These are phyloP conservation scores for Lactarius psammicola DNA, from an alignment of 768 basidiomycete species.

Conservation along the genomic window DNA sequence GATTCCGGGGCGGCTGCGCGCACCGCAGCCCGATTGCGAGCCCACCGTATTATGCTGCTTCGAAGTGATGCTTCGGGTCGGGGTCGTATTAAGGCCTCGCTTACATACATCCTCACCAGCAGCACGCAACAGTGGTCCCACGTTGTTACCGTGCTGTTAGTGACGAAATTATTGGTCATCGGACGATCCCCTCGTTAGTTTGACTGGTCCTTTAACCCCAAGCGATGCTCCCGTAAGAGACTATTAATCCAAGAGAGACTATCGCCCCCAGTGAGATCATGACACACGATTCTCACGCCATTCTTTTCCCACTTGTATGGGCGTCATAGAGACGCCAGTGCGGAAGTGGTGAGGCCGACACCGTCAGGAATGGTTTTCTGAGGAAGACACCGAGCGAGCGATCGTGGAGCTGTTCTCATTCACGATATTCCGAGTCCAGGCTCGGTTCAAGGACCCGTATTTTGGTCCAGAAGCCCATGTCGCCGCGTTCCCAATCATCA, in stretches of 20 bases:
- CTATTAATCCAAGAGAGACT: neutral
- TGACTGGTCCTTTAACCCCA: neutral
- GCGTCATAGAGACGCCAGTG: neutral
- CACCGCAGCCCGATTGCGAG: slow-evolving; percentile 3
- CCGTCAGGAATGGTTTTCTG: neutral
- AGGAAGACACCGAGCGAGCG: neutral
- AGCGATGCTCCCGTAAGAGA: neutral
- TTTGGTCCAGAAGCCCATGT: neutral
- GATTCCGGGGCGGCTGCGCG: slow-evolving; percentile 9
- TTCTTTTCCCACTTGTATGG: neutral
- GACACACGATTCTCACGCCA: neutral
- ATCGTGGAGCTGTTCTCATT: slow-evolving; percentile 6
- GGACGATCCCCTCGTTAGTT: slow-evolving; percentile 20
- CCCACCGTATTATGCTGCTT: neutral
- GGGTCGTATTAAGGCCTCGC: slow-evolving; percentile 9
- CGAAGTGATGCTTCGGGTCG: neutral
- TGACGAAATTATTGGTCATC: neutral
- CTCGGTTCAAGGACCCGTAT: neutral
- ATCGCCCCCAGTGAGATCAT: neutral
- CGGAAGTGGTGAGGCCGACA: slow-evolving; percentile 18
- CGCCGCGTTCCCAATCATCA: neutral
- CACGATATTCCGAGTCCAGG: neutral
- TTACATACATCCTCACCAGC: slow-evolving; percentile 2
- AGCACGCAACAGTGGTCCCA: neutral
- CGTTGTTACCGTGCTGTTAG: slow-evolving; percentile 11